Percentiles rank a stretch among this genome's conserved stretches.
Evolutionary conservation across 2,329 filamentous ascomycete species (phyloP).

Genomic region (Beauveria varroae): DNA sequence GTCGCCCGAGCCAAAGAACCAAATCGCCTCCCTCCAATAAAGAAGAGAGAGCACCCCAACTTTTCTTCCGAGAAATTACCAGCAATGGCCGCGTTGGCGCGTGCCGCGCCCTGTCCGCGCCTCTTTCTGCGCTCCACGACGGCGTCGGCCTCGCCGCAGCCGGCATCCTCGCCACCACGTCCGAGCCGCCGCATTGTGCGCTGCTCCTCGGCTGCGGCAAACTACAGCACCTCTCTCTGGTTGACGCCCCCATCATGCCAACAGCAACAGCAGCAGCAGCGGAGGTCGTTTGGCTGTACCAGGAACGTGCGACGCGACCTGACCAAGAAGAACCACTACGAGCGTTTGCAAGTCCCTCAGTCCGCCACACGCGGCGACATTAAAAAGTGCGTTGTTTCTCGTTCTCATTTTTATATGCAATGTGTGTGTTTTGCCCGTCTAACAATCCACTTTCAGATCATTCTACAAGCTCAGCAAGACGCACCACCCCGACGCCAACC

Average conservation of each 20-base stretch:
- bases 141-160: background rate
- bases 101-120: background rate
- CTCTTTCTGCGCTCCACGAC: background rate
- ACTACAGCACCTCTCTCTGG: background rate
- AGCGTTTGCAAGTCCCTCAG: conserved; percentile 64
- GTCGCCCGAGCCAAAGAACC: background rate
- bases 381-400: conserved; percentile 56
- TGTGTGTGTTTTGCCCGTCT: too few species aligned
- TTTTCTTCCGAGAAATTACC: background rate
- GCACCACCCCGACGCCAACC: conserved; percentile 91
- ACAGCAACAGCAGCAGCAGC: conserved; percentile 13
- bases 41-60: background rate
- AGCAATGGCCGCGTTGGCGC: conserved; percentile 1
- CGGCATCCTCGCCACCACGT: background rate
- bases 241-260: background rate
- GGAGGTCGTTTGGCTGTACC: conserved; percentile 19
- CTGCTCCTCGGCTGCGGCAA: background rate
- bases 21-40: background rate
- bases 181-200: background rate
- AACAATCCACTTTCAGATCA: conserved; percentile 34
- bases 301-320: conserved; percentile 15
- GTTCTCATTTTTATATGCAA: too few species aligned
- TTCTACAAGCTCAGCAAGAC: conserved; percentile 90
- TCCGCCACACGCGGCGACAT: conserved; percentile 69
- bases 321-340: conserved; percentile 64